Evolutionary conservation across 495 filamentous ascomycete species (phyloP).

Genomic region (Astrothelium macrocarpum): DNA sequence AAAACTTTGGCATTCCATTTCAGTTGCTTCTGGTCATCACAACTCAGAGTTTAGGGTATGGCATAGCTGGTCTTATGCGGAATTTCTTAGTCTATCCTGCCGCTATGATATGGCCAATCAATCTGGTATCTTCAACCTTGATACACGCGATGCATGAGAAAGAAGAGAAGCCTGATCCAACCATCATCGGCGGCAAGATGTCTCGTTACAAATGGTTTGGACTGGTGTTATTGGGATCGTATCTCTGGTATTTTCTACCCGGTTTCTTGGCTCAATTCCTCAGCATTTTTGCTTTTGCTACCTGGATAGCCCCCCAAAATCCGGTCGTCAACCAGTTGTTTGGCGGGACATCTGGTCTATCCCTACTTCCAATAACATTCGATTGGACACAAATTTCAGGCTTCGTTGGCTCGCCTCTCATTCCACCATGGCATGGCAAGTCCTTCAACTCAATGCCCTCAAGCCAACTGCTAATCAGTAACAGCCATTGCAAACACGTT

Average conservation of each 20-base stretch:
- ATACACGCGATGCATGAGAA: slow-evolving; percentile 34
- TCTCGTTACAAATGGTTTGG: slow-evolving; percentile 52
- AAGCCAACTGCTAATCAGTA: slow-evolving; percentile 46
- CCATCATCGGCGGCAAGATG: slow-evolving; percentile 45
- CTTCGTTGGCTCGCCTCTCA: slow-evolving; percentile 76
- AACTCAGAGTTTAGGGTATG: slow-evolving; percentile 44
- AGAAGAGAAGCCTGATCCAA: slow-evolving; percentile 36
- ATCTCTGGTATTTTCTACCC: slow-evolving; percentile 52
- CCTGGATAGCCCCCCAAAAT: slow-evolving; percentile 53
- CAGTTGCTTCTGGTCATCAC: slow-evolving; percentile 56
- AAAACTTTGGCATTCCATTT: slow-evolving; percentile 6
- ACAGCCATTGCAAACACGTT: slow-evolving; percentile 56
- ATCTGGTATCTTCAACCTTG: slow-evolving; percentile 35
- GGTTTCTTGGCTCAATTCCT: slow-evolving; percentile 50
- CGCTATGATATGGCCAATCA: slow-evolving; percentile 40
- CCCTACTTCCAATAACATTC: slow-evolving; percentile 79
- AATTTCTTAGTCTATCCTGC: slow-evolving; percentile 44
- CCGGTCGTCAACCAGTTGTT: slow-evolving; percentile 12
- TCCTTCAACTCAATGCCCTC: slow-evolving; percentile 45
- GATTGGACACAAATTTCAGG: slow-evolving; percentile 93
- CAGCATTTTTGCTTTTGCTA: slow-evolving; percentile 51
- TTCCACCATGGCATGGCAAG: slow-evolving; percentile 64
- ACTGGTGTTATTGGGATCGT: slow-evolving; percentile 40
- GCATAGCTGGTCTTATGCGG: slow-evolving; percentile 44
- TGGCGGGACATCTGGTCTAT: slow-evolving; percentile 70